phyloP scores from a whole-genome alignment of 108 stramenopile genomes.

The Pinguiococcus pyrenoidosus region DNA sequence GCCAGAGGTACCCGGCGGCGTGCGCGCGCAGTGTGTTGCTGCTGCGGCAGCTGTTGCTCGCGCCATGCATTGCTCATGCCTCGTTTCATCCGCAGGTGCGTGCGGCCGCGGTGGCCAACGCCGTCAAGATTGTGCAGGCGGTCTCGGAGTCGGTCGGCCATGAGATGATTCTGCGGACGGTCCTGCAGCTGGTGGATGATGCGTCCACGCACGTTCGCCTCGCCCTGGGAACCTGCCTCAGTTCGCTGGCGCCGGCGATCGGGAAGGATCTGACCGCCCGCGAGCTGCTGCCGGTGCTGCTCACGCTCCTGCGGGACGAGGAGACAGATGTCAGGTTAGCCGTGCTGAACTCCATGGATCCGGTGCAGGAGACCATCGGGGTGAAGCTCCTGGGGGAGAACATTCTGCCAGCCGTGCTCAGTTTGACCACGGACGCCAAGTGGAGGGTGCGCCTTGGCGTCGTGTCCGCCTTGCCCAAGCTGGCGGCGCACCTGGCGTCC shows the following conservation, averaged over 20 bases:
- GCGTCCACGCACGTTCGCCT: slow-evolving; percentile 45
- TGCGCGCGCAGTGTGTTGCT: background rate
- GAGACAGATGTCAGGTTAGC: background rate
- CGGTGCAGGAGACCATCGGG: slow-evolving; percentile 84
- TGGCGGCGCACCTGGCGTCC: slow-evolving; percentile 87
- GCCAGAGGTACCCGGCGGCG: slow-evolving; percentile 19
- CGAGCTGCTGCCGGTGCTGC: slow-evolving; percentile 81
- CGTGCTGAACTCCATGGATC: background rate
- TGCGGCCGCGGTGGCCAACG: slow-evolving; percentile 68
- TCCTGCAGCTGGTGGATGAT: slow-evolving; percentile 32
- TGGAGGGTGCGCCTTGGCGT: slow-evolving; percentile 92
- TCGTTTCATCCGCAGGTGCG: too few species aligned
- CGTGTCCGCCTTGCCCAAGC: slow-evolving; percentile 77
- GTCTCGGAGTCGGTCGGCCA: slow-evolving; percentile 9
- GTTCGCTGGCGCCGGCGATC: slow-evolving; percentile 70
- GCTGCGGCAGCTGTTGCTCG: background rate
- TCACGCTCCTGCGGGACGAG: slow-evolving; percentile 78
- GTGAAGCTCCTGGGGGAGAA: slow-evolving; percentile 79
- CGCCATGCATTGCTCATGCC: too few species aligned
- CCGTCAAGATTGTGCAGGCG: slow-evolving; percentile 29
- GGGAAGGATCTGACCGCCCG: too few species aligned
- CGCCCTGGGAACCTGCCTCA: slow-evolving; percentile 79
- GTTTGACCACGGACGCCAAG: slow-evolving; percentile 85
- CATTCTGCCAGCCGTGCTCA: slow-evolving; percentile 83
- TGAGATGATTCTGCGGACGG: slow-evolving; percentile 14